These are phyloP conservation scores for Picea glauca DNA, from an alignment of 75 land plant genomes.

Conservation along the genomic window DNA sequence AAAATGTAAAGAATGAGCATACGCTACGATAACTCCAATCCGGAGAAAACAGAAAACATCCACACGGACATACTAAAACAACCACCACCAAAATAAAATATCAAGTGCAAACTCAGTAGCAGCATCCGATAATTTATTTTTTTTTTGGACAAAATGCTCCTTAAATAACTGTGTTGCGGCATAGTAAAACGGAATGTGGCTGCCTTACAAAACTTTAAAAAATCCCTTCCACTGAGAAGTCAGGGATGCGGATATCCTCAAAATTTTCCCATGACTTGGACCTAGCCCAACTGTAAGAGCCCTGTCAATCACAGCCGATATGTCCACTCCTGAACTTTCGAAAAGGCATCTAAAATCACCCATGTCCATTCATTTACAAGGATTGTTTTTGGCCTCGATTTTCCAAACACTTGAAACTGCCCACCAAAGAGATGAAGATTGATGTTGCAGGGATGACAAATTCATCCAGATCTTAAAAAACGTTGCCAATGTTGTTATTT, in stretches of 20 bases:
- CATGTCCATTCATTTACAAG: slow-evolving; percentile 32
- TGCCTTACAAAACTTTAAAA: too few relatives aligned
- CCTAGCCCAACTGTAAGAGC: slow-evolving; percentile 40
- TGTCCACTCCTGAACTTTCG: slow-evolving; percentile 44
- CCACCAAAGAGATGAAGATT: too few relatives aligned
- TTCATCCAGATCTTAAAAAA: too few relatives aligned
- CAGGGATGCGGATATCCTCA: too few relatives aligned
- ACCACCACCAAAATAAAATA: background rate
- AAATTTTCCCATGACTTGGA: too few relatives aligned
- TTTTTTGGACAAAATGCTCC: background rate
- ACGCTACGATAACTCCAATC: background rate
- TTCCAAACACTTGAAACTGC: too few relatives aligned
- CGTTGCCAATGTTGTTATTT: too few relatives aligned
- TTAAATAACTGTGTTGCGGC: too few relatives aligned
- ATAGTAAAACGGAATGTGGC: too few relatives aligned
- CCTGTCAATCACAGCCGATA: slow-evolving; percentile 71
- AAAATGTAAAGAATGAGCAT: slow-evolving; percentile 3
- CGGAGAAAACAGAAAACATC: slow-evolving; percentile 10
- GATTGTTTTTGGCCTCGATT: too few relatives aligned
- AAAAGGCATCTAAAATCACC: slow-evolving; percentile 44
- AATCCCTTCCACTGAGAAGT: too few relatives aligned
- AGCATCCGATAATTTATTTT: background rate
- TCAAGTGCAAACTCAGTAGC: background rate
- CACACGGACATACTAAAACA: background rate
- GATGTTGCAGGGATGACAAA: too few relatives aligned